phyloP scores from a whole-genome alignment of 805 yeast genomes.

The Spathaspora passalidarum region DNA sequence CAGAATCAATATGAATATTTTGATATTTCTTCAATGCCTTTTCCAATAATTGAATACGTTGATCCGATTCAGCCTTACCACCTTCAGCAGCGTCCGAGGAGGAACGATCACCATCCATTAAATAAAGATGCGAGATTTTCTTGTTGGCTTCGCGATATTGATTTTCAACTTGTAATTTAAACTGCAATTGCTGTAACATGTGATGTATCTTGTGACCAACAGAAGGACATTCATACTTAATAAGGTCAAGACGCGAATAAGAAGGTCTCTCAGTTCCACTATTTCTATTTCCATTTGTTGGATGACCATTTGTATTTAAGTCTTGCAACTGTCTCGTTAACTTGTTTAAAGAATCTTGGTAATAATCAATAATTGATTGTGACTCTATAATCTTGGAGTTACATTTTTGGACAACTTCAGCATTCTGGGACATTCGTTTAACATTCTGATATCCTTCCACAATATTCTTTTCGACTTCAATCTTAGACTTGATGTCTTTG shows the following conservation, averaged over 20 bases:
- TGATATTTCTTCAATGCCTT: slow-evolving; percentile 84
- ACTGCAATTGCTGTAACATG: slow-evolving; percentile 92
- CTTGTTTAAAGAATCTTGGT: slow-evolving; percentile 72
- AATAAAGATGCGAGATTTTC: slow-evolving; percentile 80
- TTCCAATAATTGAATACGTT: slow-evolving; percentile 78
- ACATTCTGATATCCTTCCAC: slow-evolving; percentile 83
- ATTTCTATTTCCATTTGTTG: background rate
- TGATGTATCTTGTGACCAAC: slow-evolving; percentile 91
- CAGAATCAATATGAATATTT: slow-evolving; percentile 76
- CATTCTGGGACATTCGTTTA: slow-evolving; percentile 74
- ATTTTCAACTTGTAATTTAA: slow-evolving; percentile 89
- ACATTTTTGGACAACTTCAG: slow-evolving; percentile 84
- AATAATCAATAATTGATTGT: slow-evolving; percentile 83
- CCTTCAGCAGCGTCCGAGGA: slow-evolving; percentile 86
- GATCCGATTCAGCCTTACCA: slow-evolving; percentile 79
- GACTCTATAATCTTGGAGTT: slow-evolving; percentile 89
- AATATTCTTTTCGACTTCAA: slow-evolving; percentile 83
- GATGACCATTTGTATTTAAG: background rate
- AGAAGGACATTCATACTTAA: slow-evolving; percentile 91
- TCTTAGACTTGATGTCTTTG: slow-evolving; percentile 76
- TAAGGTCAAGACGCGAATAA: slow-evolving; percentile 72
- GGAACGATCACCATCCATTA: slow-evolving; percentile 86
- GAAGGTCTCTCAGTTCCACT: slow-evolving; percentile 30
- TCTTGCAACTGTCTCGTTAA: slow-evolving; percentile 37
- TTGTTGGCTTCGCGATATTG: slow-evolving; percentile 92